phyloP scores from a whole-genome alignment of 2,329 filamentous ascomycete genomes.

The Fusarium temperatum region DNA sequence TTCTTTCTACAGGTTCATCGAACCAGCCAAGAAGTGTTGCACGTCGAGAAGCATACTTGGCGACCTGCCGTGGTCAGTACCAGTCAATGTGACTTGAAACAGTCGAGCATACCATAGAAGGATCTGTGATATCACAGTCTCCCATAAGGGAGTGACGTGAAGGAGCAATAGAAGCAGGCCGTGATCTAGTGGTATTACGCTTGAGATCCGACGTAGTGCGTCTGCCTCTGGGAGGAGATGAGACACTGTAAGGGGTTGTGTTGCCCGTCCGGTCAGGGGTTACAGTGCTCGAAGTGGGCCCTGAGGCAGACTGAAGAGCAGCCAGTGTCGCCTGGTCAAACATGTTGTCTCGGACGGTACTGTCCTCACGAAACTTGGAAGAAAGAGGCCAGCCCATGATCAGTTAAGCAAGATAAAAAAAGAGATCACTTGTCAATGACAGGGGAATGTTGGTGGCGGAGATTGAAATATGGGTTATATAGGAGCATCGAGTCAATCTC shows the following conservation, averaged over 20 bases:
- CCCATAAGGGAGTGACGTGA: neutral
- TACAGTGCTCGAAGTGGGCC: neutral
- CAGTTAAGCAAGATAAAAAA: neutral
- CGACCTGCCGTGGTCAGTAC: conserved; percentile 26
- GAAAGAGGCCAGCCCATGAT: neutral
- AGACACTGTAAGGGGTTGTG: neutral
- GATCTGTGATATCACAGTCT: neutral
- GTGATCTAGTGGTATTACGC: neutral
- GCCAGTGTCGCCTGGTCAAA: no score
- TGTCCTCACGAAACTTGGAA: neutral
- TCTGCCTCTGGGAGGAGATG: neutral
- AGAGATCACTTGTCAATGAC: no score
- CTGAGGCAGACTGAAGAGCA: neutral
- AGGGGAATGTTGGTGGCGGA: neutral
- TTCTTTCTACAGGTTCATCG: conserved; percentile 30
- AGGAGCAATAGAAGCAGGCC: neutral
- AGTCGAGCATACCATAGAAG: neutral
- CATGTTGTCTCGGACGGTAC: neutral
- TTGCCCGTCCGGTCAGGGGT: neutral
- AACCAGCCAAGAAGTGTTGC: conserved; percentile 42
- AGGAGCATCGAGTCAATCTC: neutral
- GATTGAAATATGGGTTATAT: neutral
- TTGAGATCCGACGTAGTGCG: neutral
- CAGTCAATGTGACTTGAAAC: neutral
- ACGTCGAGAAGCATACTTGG: conserved; percentile 40